Evolutionary conservation across 2,329 filamentous ascomycete species (phyloP).

Genomic region (Plenodomus tracheiphilus): DNA sequence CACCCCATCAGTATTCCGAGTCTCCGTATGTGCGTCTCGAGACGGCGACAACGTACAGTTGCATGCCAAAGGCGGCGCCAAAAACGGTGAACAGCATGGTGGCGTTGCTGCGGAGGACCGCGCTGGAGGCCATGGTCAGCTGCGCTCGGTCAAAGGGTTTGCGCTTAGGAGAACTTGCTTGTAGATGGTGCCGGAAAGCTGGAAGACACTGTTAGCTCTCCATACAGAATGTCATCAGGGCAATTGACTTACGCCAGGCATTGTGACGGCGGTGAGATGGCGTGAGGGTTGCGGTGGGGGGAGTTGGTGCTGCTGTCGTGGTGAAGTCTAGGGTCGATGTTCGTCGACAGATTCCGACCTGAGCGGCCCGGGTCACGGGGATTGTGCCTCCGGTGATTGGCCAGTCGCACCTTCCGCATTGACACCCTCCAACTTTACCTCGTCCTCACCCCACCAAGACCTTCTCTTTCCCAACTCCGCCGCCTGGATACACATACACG

Average conservation of each 20-base stretch:
- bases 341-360: slow-evolving; percentile 26
- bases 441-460: slow-evolving; percentile 11
- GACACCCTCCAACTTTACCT: slow-evolving; percentile 4
- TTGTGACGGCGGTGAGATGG: slow-evolving; percentile 49
- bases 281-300: slow-evolving; percentile 24
- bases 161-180: slow-evolving; percentile 47
- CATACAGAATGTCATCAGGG: background rate
- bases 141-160: slow-evolving; percentile 11
- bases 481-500: background rate
- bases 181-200: slow-evolving; percentile 60
- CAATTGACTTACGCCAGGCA: slow-evolving; percentile 61
- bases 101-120: slow-evolving; percentile 83
- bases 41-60: slow-evolving; percentile 71
- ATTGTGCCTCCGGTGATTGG: slow-evolving; percentile 35
- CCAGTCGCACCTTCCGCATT: slow-evolving; percentile 11
- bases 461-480: background rate
- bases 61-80: slow-evolving; percentile 82
- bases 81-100: slow-evolving; percentile 89
- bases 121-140: slow-evolving; percentile 58
- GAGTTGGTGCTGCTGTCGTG: slow-evolving; percentile 26
- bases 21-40: slow-evolving; percentile 2
- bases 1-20: slow-evolving; percentile 23
- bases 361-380: slow-evolving; percentile 22
- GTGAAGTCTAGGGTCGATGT: slow-evolving; percentile 26
- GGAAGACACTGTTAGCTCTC: slow-evolving; percentile 35